Percentiles rank a stretch among this genome's conserved stretches.
Conservation (phyloP, 2,329 filamentous ascomycete species). For the Pseudocercospora fuligena region DNA sequence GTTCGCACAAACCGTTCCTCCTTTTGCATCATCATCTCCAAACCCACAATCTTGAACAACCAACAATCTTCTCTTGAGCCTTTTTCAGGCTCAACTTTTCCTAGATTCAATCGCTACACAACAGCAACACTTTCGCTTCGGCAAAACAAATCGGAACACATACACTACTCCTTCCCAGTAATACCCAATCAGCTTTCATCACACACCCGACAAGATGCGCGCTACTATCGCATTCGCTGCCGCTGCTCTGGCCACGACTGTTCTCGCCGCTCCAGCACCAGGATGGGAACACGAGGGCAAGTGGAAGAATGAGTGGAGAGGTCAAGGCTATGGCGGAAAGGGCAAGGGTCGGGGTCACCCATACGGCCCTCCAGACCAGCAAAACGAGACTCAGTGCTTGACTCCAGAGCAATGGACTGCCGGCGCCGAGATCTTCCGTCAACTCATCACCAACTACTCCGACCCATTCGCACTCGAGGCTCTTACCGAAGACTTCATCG, state of each 20-base stretch:
- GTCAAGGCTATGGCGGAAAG: constrained; percentile 29
- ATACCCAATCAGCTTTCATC: constrained; percentile 1
- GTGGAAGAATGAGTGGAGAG: constrained; percentile 24
- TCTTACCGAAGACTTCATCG: constrained; percentile 38
- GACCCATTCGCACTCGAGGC: constrained; percentile 35
- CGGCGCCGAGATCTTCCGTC: constrained; percentile 37
- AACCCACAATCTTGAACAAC: constrained; percentile 7
- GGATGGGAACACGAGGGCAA: constrained; percentile 16
- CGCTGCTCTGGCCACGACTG: constrained; percentile 26
- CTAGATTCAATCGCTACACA: constrained; percentile 14
- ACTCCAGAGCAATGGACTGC: constrained; percentile 31
- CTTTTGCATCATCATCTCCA: constrained; percentile 11
- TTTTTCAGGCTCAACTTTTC: constrained; percentile 4
- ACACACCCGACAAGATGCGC: constrained; percentile 28
- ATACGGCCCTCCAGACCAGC: constrained; percentile 1
- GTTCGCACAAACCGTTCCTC: constrained; percentile 11
- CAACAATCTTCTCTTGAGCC: constrained; percentile 9
- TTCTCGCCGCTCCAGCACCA: constrained; percentile 28
- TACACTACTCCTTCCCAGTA: neutral
- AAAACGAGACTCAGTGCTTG: constrained; percentile 27
- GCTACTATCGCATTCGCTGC: constrained; percentile 30
- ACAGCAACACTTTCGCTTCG: constrained; percentile 18
- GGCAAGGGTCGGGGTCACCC: constrained; percentile 26
- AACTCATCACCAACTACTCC: constrained; percentile 39
- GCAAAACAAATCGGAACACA: constrained; percentile 1